Evolutionary conservation across 345 rosid genomes (phyloP).

Genomic region (Citrus australasica): DNA sequence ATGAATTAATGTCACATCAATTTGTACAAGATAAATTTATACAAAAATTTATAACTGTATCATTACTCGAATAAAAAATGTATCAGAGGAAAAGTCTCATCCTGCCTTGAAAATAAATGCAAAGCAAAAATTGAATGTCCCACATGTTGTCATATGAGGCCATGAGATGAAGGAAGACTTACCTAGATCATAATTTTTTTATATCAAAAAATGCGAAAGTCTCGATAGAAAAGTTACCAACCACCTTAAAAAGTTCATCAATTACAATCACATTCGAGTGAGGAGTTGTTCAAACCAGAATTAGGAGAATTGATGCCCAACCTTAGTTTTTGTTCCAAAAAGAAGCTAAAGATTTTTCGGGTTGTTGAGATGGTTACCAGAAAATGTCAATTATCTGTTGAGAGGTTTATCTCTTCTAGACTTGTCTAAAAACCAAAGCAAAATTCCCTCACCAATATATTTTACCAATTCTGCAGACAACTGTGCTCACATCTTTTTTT

Average conservation of each 20-base stretch:
- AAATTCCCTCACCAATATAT: background rate
- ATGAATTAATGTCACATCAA: no score
- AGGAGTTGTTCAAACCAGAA: conserved; percentile 4
- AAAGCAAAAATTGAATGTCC: conserved; percentile 3
- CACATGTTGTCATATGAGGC: background rate
- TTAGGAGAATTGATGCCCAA: background rate
- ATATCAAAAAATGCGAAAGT: background rate
- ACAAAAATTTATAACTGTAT: no score
- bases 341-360: background rate
- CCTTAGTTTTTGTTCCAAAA: background rate
- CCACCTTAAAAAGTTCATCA: conserved; percentile 9
- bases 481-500: background rate
- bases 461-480: background rate
- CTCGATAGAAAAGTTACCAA: background rate
- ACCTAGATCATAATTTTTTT: background rate
- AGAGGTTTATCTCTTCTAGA: background rate
- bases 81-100: background rate
- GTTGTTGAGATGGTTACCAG: conserved; percentile 20
- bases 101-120: conserved; percentile 15
- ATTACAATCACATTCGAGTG: background rate
- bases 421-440: background rate
- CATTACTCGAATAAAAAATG: no score
- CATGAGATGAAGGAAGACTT: background rate
- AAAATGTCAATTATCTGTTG: conserved; percentile 23
- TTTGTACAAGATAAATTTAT: no score